Conservation (phyloP, 352 stramenopile genomes). For the Pythium sp. region DNA sequence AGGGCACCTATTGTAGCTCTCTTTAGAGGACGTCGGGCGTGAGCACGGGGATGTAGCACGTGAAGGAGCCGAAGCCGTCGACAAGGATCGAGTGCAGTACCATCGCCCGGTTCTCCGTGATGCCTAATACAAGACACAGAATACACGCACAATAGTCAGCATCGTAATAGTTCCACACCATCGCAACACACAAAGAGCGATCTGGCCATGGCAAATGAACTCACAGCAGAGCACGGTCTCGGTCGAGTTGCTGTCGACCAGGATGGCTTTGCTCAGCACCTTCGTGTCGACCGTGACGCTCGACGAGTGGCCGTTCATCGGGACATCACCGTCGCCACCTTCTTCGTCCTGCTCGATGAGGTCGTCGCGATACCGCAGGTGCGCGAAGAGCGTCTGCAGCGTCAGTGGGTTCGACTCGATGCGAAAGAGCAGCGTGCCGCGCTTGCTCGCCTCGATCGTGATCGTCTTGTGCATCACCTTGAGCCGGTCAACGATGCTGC, state of each 20-base stretch:
- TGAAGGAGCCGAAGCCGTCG: constrained; percentile 77
- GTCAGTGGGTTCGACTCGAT: constrained; percentile 71
- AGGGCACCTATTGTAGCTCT: background rate
- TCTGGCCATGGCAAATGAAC: constrained; percentile 3
- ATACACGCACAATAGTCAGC: background rate
- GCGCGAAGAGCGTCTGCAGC: constrained; percentile 75
- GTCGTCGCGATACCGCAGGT: constrained; percentile 70
- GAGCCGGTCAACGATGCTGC: constrained; percentile 70
- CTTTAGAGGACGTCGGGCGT: constrained; percentile 45
- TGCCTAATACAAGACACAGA: constrained; percentile 28
- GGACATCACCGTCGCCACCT: constrained; percentile 20
- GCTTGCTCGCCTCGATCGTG: constrained; percentile 69
- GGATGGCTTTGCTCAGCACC: constrained; percentile 72
- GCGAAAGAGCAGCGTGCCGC: constrained; percentile 60
- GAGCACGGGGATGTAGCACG: constrained; percentile 78
- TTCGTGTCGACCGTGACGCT: constrained; percentile 79
- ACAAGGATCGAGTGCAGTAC: constrained; percentile 77
- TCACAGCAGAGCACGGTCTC: constrained; percentile 74
- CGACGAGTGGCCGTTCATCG: constrained; percentile 24
- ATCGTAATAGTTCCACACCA: background rate
- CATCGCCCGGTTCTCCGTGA: constrained; percentile 77
- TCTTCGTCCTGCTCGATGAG: constrained; percentile 54
- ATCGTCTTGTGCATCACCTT: constrained; percentile 75
- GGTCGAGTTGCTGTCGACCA: constrained; percentile 66
- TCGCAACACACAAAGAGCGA: background rate